Evolutionary conservation across 345 rosid species (phyloP).

Genomic region (Citropsis articulata): DNA sequence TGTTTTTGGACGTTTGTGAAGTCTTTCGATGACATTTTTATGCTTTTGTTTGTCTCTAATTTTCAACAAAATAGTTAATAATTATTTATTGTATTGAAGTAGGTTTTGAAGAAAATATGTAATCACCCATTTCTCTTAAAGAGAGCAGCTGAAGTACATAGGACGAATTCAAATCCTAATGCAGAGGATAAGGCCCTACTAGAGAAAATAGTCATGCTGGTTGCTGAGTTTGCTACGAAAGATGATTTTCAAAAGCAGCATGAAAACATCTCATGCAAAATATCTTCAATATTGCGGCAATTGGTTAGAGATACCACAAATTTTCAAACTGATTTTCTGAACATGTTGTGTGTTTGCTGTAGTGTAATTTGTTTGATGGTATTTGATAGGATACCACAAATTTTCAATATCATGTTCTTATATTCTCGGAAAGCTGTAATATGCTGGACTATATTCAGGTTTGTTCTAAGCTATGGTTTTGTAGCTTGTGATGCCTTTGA

Average conservation of each 20-base stretch:
- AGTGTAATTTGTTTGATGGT: constrained; percentile 20
- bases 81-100: constrained; percentile 26
- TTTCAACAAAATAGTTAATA: not conserved
- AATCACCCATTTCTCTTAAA: constrained; percentile 74
- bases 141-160: constrained; percentile 82
- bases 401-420: constrained; percentile 79
- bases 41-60: not conserved
- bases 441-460: constrained; percentile 97
- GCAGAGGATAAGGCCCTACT: constrained; percentile 77
- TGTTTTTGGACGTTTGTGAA: not conserved
- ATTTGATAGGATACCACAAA: constrained; percentile 52
- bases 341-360: not conserved
- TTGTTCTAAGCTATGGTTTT: constrained; percentile 25
- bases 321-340: constrained; percentile 9
- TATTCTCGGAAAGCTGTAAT: constrained; percentile 94
- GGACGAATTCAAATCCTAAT: constrained; percentile 69
- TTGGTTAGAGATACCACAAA: constrained; percentile 52
- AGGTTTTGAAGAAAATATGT: constrained; percentile 95
- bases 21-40: not conserved
- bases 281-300: constrained; percentile 69
- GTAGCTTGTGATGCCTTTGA: constrained; percentile 7
- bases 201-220: constrained; percentile 82
- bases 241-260: constrained; percentile 74
- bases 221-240: constrained; percentile 73
- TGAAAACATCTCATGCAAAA: constrained; percentile 84